These are phyloP conservation scores for Glomus cerebriforme DNA, from an alignment of 192 early-diverging fungal genomes.

Conservation along the genomic window DNA sequence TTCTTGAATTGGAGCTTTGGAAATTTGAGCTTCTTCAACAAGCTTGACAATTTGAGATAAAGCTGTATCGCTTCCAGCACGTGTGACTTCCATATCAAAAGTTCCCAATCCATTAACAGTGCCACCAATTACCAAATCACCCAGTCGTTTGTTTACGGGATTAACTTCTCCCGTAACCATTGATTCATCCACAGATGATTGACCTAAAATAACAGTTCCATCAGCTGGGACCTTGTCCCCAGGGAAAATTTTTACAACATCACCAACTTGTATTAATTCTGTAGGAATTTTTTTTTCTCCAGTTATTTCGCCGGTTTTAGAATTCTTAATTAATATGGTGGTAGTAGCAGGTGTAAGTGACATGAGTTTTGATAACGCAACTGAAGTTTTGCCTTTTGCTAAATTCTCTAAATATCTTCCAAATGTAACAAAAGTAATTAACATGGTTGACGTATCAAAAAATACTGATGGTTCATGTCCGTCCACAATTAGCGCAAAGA, in stretches of 20 bases:
- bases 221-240: conserved; percentile 94
- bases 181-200: conserved; percentile 89
- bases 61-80: conserved; percentile 90
- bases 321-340: conserved; percentile 54
- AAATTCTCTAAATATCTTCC: conserved; percentile 93
- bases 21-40: conserved; percentile 91
- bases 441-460: conserved; percentile 91
- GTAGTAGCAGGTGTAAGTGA: conserved; percentile 80
- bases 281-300: conserved; percentile 77
- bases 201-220: conserved; percentile 74
- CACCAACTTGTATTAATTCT: conserved; percentile 84
- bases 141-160: conserved; percentile 69
- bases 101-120: conserved; percentile 91
- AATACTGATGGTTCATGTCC: conserved; percentile 75
- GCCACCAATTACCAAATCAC: conserved; percentile 82
- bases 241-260: conserved; percentile 85
- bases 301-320: conserved; percentile 48
- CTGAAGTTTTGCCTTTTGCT: conserved; percentile 92
- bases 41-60: conserved; percentile 90
- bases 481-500: conserved; percentile 57
- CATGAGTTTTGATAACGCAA: conserved; percentile 86
- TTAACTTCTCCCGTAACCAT: conserved; percentile 93
- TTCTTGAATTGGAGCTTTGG: conserved; percentile 94
- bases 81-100: conserved; percentile 79
- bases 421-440: conserved; percentile 91